These are phyloP conservation scores for Perkinsus chesapeaki DNA, from an alignment of 169 alveolate species.

Conservation along the genomic window DNA sequence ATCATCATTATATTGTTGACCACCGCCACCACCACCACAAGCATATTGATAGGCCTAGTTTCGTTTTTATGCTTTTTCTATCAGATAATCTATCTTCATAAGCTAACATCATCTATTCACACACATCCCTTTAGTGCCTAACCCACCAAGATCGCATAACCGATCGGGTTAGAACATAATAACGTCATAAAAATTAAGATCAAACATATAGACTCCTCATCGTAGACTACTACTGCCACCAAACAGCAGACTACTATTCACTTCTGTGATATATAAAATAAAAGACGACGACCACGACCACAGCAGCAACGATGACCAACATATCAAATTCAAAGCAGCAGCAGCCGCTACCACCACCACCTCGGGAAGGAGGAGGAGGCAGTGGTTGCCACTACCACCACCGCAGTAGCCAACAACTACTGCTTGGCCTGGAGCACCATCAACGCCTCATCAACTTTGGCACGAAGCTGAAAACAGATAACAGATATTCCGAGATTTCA, in stretches of 20 bases:
- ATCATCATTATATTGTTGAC: not conserved
- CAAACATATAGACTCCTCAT: not conserved
- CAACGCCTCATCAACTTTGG: slow-evolving; percentile 83
- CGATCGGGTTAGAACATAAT: not conserved
- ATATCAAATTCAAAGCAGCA: not conserved
- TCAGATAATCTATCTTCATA: not conserved
- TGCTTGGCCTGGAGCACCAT: slow-evolving; percentile 55
- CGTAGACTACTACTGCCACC: not conserved
- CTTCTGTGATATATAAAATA: not conserved
- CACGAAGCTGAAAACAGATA: slow-evolving; percentile 42
- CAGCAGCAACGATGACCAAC: no score
- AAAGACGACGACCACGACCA: no score
- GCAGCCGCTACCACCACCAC: not conserved
- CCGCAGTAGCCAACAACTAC: no score
- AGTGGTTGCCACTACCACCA: no score
- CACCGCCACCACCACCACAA: not conserved
- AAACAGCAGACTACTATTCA: not conserved
- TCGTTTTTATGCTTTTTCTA: not conserved
- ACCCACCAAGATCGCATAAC: not conserved
- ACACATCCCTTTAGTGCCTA: not conserved
- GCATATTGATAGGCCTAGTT: not conserved
- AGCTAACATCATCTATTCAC: not conserved
- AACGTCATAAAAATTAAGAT: not conserved
- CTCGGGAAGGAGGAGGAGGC: no score
- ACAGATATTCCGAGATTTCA: not conserved